These are phyloP conservation scores for Pseudoturritis turrita DNA, from an alignment of 345 rosid species.

Conservation along the genomic window DNA sequence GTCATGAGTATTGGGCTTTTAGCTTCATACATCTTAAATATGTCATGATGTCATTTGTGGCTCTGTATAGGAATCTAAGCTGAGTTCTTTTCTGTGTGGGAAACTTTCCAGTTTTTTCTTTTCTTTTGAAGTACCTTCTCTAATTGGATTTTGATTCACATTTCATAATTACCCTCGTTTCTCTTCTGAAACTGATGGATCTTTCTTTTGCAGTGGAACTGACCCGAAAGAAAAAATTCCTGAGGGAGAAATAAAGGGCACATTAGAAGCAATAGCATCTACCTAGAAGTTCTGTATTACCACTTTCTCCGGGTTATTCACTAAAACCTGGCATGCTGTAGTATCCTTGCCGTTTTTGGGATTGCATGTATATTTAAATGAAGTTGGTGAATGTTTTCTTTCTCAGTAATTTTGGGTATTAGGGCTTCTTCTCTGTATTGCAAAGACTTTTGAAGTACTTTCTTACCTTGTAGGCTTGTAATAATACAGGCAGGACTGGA, in stretches of 20 bases:
- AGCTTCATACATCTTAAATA: no score
- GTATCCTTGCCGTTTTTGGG: not conserved
- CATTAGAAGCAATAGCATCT: conserved; percentile 63
- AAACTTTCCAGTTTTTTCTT: no score
- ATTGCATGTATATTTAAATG: not conserved
- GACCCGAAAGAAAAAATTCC: conserved; percentile 32
- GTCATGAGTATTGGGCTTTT: no score
- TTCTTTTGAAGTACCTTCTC: no score
- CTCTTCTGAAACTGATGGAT: not conserved
- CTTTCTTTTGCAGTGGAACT: conserved; percentile 30
- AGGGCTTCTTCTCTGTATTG: not conserved
- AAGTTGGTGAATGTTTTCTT: not conserved
- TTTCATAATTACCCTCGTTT: not conserved
- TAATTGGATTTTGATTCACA: no score
- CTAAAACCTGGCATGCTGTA: not conserved
- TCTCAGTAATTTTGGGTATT: not conserved
- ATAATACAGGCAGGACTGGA: conserved; percentile 76
- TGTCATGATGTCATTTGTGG: no score
- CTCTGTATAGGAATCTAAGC: no score
- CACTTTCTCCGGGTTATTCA: not conserved
- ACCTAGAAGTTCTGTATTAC: conserved; percentile 61
- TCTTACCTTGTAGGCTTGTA: not conserved
- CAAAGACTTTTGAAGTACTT: not conserved
- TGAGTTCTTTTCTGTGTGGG: no score
- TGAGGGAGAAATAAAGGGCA: conserved; percentile 41